Conservation (phyloP, 1,284 basidiomycete species). For the Cutaneotrichosporon curvatum region DNA sequence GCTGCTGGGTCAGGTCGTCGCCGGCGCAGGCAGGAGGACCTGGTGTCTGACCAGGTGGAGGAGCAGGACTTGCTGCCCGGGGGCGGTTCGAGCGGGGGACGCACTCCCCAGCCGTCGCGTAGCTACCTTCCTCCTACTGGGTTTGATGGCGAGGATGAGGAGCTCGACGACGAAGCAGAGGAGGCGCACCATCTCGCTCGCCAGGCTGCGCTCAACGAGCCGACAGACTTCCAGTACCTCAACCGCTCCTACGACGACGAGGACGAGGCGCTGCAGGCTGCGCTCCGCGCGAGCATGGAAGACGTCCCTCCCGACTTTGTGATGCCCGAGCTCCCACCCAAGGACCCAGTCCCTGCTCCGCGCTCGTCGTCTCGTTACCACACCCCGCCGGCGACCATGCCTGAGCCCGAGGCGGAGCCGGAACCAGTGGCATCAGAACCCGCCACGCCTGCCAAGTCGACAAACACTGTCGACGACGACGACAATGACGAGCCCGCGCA, state of each 20-base stretch:
- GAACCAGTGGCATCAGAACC: conserved; percentile 21
- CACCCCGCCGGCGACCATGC: neutral
- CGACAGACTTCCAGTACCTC: conserved; percentile 35
- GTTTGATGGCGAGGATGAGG: neutral
- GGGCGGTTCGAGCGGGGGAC: neutral
- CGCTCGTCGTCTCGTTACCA: neutral
- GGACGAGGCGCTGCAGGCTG: conserved; percentile 75
- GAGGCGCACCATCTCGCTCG: neutral
- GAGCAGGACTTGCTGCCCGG: conserved; percentile 9
- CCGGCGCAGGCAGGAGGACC: conserved; percentile 17
- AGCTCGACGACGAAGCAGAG: conserved; percentile 15
- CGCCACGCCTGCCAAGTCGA: conserved; percentile 17
- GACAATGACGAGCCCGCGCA: conserved; percentile 39
- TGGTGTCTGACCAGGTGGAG: conserved; percentile 5
- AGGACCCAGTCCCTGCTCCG: neutral
- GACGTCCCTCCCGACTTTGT: conserved; percentile 49
- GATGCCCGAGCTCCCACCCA: conserved; percentile 15
- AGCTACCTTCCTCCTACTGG: neutral
- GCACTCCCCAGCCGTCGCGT: conserved; percentile 8
- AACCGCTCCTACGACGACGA: conserved; percentile 66
- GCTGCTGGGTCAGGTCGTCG: conserved; percentile 15
- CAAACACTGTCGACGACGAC: conserved; percentile 6
- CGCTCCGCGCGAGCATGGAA: conserved; percentile 72
- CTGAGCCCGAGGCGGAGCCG: neutral
- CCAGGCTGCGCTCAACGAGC: conserved; percentile 15